These are phyloP conservation scores for Alternaria conjuncta DNA, from an alignment of 2,329 filamentous ascomycete genomes.

Conservation along the genomic window DNA sequence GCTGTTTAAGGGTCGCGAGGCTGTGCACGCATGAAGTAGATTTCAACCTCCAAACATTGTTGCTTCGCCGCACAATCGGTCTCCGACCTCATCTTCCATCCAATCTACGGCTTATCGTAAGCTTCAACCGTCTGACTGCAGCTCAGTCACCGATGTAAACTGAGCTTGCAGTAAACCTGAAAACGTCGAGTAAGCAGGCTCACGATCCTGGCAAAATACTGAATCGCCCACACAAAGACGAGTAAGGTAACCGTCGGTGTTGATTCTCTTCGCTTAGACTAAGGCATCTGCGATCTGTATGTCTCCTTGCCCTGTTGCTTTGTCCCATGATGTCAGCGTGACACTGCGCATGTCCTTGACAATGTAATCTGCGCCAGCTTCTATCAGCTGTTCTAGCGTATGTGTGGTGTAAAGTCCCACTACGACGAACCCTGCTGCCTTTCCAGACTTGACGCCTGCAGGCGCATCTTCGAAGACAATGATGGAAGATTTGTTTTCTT, in stretches of 20 bases:
- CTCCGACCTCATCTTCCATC: conserved; percentile 26
- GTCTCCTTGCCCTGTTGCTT: conserved; percentile 64
- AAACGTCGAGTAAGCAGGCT: conserved; percentile 6
- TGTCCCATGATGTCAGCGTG: conserved; percentile 62
- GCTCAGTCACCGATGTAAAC: conserved; percentile 18
- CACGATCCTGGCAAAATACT: conserved; percentile 2
- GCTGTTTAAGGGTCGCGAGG: conserved; percentile 19
- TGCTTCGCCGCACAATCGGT: conserved; percentile 21
- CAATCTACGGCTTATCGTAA: conserved; percentile 17
- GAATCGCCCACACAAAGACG: background rate
- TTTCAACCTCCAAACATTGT: conserved; percentile 15
- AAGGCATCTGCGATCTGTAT: conserved; percentile 72
- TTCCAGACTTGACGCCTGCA: conserved; percentile 81
- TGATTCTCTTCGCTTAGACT: conserved; percentile 27
- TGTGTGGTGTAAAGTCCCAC: conserved; percentile 87
- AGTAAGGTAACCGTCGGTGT: conserved; percentile 4
- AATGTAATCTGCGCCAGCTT: conserved; percentile 86
- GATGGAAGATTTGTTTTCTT: conserved; percentile 55
- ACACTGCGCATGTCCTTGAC: conserved; percentile 80
- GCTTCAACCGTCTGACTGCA: conserved; percentile 19
- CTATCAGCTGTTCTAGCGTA: conserved; percentile 71
- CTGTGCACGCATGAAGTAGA: conserved; percentile 25
- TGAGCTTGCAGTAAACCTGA: background rate
- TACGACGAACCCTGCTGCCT: conserved; percentile 84
- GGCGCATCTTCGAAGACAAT: conserved; percentile 90